Base-by-base conservation (phyloP, 2,329 filamentous ascomycete species). In the Albifimbria verrucaria region DNA sequence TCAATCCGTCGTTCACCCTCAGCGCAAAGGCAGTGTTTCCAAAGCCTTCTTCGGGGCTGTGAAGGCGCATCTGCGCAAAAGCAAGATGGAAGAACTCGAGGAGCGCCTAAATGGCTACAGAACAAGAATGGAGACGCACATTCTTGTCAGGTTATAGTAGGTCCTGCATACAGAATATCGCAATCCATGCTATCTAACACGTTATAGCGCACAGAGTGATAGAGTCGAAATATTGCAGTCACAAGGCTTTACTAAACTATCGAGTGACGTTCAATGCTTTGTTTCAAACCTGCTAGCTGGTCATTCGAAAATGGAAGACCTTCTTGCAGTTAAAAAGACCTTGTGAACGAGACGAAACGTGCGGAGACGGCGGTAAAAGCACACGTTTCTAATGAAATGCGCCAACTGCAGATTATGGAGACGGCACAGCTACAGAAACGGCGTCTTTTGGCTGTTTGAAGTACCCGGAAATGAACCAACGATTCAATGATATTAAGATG, bases 1-100 rank as follows among this genome's bases (percentile, higher is more conserved):
- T 0, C 23, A 11, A 1, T 52, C 21, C 2, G 18, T 53, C 4
- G 45, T 24, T 1, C 7, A 7, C 7, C 32, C 23, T 22, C 47
- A 45, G 1, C 4, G 32, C 3, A 51, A 50, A 9, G 46, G 54
- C 2, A 52, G 17, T 2, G 3, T 50, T 6, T 4, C 36, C 15
- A 43, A 51, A 6, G 52, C 48, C 1, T 6, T 49, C 2, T 6
- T 15, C 1, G 43, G 42, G 15, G 17, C 25, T 3, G 1, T 50
- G 10, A 52, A 39, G 23, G 42, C 51, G 1, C 32, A 15, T 11
- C 17, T 22, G 17, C 49, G 49, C 20, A 25, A 32, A 10, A 56
- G 41, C 18, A 56, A 50, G 18, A 50, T 57, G 5, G 48, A 57
- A 11, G 23, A 32, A 0, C 23, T 59, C 3, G 32, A 51, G 2